Evolutionary conservation across 139 green algal genomes (phyloP), one percentile per base, ranked within the genome.

Genomic region (Pleodorina starrii): DNA sequence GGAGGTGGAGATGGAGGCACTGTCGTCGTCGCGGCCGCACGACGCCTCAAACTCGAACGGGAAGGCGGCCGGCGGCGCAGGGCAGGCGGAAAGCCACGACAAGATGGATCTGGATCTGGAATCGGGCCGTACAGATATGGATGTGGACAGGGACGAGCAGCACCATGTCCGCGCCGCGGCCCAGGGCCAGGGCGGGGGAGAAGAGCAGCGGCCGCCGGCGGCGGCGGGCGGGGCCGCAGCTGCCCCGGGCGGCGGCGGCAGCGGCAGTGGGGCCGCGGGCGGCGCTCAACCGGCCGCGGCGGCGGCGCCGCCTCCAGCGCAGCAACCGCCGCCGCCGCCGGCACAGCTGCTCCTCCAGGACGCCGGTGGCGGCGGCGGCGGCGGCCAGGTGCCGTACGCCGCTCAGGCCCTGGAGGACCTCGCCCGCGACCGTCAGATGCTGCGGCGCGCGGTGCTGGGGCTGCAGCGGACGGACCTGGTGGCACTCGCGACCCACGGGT

Each of bases 361-460:
- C n/a, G n/a, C n/a, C n/a, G n/a, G n/a, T n/a, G n/a, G n/a, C n/a
- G n/a, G n/a, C n/a, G n/a, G 5, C n/a, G 48, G 48, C 48, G 48
- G 48, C 48, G 5, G 12, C 29, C n/a, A 21, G 66, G 29, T 42
- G 66, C 29, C 66, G 1, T 12, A 27, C 43, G 74, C 46, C 1
- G 50, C 77, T 7, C 35, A 71, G 59, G 80, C 80, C 25, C 42
- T 77, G 59, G 27, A 86, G 29, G 60, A 78, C 11, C 81, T 87
- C 35, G 7, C 81, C 1, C 81, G 59, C 6, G 43, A 87, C 40
- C 81, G 59, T 7, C 60, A 44, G 81, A 11, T 77, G 81, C 81
- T 77, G 23, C 60, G 81, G 6, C 60, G 81, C 17, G 42, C 81
- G 1, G 29, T 77, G 1, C 81, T 87, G 42, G 16, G 14, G 14